Evolutionary conservation across 805 yeast species (phyloP).

Genomic region (Wickerhamomyces chambardii): DNA sequence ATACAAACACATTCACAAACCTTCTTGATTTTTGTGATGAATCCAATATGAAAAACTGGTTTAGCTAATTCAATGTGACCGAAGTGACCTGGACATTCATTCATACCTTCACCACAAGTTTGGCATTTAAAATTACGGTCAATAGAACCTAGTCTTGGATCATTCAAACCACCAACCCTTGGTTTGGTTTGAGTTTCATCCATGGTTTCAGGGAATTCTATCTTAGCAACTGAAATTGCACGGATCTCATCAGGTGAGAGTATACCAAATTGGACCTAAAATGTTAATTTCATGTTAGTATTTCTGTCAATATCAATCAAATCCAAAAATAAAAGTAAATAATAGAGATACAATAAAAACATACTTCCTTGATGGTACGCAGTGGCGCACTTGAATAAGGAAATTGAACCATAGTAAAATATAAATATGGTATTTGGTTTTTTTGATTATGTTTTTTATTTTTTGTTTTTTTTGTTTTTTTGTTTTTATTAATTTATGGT

Average conservation of each 20-base stretch:
- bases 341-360: conserved; percentile 15
- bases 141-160: conserved; percentile 94
- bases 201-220: conserved; percentile 99
- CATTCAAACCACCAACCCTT: conserved; percentile 93
- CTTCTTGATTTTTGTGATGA: conserved; percentile 87
- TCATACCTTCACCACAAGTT: conserved; percentile 99
- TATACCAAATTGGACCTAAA: conserved; percentile 87
- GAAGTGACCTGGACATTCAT: conserved; percentile 98
- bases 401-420: conserved; percentile 36
- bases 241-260: conserved; percentile 96
- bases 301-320: neutral
- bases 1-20: conserved; percentile 95
- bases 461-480: conserved; percentile 3
- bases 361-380: conserved; percentile 91
- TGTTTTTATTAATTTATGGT: conserved; percentile 1
- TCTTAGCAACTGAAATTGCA: conserved; percentile 96
- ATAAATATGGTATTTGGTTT: conserved; percentile 1
- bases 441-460: neutral
- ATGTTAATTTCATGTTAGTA: conserved; percentile 1
- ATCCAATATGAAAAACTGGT: conserved; percentile 97
- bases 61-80: conserved; percentile 98
- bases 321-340: neutral
- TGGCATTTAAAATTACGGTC: conserved; percentile 97
- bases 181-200: conserved; percentile 94
- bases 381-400: conserved; percentile 98